Conservation (phyloP, 345 rosid species). For the Brassica juncea region DNA sequence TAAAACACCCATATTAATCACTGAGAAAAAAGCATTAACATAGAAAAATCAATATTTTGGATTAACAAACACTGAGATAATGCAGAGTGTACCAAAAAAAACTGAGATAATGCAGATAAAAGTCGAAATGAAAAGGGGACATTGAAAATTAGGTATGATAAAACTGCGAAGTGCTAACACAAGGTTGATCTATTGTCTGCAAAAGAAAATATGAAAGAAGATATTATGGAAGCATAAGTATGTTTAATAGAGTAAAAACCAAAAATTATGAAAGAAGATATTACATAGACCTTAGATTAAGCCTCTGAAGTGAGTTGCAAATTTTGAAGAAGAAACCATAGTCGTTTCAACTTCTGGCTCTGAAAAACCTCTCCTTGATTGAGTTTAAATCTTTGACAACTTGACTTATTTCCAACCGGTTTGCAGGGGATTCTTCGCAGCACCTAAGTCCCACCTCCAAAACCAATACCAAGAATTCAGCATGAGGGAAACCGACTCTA, state of each 20-base stretch:
- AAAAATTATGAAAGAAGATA: not conserved
- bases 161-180: not conserved
- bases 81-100: not conserved
- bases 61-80: not conserved
- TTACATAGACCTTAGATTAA: not conserved
- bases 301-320: not conserved
- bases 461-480: conserved; percentile 4
- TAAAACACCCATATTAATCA: not conserved
- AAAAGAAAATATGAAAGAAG: not conserved
- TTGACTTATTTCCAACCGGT: conserved; percentile 23
- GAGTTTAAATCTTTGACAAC: conserved; percentile 14
- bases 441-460: conserved; percentile 38
- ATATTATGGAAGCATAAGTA: not conserved
- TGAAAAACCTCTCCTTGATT: conserved; percentile 18
- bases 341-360: not conserved
- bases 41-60: not conserved
- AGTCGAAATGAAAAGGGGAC: not conserved
- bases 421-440: conserved; percentile 27
- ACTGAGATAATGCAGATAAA: not conserved
- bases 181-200: not conserved
- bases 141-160: not conserved
- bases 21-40: not conserved
- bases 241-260: not conserved
- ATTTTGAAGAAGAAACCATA: not conserved
- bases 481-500: not conserved